A percentile compares a stretch with the other conserved stretches of the same genome.
phyloP scores from a whole-genome alignment of 305 asterid species.

The Fraxinus floribunda region DNA sequence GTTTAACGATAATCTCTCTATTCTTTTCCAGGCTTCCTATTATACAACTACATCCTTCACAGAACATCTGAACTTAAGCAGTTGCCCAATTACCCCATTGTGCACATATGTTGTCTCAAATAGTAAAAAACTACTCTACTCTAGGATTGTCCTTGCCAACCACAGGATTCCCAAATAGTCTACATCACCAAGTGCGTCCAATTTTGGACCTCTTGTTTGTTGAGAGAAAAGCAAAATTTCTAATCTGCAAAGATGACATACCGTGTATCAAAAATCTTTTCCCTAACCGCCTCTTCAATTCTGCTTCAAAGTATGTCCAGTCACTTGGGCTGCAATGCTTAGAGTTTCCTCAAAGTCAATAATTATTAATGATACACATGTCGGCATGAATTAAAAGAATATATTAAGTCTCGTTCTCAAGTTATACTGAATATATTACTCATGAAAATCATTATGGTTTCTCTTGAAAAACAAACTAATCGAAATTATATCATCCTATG shows the following conservation, averaged over 20 bases:
- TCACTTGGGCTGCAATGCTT: constrained; percentile 76
- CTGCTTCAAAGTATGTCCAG: constrained; percentile 87
- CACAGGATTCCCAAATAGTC: background rate
- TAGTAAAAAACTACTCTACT: background rate
- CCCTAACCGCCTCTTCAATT: constrained; percentile 80
- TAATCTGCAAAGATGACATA: constrained; percentile 28
- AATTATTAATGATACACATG: background rate
- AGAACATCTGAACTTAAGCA: background rate
- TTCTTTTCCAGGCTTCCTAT: background rate
- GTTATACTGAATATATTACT: constrained; percentile 2
- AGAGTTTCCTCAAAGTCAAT: constrained; percentile 31
- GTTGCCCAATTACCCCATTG: background rate
- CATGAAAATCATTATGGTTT: background rate
- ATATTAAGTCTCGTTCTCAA: background rate
- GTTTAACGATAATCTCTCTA: background rate
- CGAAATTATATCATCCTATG: background rate
- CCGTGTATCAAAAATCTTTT: constrained; percentile 70
- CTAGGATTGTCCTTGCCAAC: constrained; percentile 3
- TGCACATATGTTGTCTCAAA: background rate
- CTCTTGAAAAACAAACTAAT: background rate
- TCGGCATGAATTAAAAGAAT: background rate
- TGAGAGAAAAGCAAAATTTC: constrained; percentile 11
- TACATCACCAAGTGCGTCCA: background rate
- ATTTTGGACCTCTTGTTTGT: constrained; percentile 4
- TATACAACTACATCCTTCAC: background rate